Evolutionary conservation across 345 rosid genomes (phyloP).

Genomic region (Rhodamnia argentea): DNA sequence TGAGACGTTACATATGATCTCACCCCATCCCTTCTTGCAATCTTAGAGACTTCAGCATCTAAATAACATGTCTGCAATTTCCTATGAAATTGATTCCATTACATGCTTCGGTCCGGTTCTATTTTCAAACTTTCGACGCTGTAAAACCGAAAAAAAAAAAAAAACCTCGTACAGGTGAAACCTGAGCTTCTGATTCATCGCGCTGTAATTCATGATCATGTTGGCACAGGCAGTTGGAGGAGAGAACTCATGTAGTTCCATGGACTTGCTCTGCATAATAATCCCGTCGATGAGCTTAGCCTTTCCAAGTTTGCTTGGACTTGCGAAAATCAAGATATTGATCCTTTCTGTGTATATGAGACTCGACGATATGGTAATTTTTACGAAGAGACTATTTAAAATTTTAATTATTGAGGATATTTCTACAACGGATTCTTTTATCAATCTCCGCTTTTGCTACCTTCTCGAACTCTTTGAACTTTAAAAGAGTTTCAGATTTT

Average conservation of each 20-base stretch:
- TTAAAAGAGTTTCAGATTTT: too few relatives aligned
- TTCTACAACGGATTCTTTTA: too few relatives aligned
- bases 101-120: background rate
- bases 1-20: background rate
- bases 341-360: background rate
- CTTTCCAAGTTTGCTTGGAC: background rate
- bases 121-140: background rate
- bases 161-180: background rate
- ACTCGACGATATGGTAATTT: background rate
- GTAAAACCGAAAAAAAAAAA: background rate
- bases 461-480: too few relatives aligned
- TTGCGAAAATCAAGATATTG: background rate
- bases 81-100: too few relatives aligned
- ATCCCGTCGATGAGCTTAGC: background rate
- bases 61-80: background rate
- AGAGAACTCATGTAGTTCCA: too few relatives aligned
- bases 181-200: background rate
- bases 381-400: too few relatives aligned
- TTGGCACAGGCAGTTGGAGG: background rate
- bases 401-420: too few relatives aligned
- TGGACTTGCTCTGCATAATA: background rate
- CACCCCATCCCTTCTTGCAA: background rate
- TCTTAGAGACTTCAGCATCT: background rate
- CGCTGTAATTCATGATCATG: background rate
- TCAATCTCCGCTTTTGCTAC: too few relatives aligned